These are phyloP conservation scores for Penicillium cinerascens DNA, from an alignment of 495 filamentous ascomycete genomes.

Conservation along the genomic window DNA sequence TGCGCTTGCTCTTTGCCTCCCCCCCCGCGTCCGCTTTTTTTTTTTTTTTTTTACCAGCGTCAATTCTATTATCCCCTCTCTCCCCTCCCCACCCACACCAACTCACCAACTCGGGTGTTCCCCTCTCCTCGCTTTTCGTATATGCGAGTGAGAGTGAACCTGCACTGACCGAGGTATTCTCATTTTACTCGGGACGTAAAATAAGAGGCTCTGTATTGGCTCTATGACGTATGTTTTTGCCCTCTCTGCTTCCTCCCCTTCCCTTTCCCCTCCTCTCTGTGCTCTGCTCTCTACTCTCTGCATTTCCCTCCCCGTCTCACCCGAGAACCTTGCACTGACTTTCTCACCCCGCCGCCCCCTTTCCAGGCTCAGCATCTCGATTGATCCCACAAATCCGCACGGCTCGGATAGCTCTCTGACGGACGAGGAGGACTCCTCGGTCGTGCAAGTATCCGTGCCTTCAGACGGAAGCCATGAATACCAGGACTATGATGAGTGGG, in stretches of 20 bases:
- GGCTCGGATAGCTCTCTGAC: slow-evolving; percentile 42
- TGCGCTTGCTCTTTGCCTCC: background rate
- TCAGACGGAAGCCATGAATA: slow-evolving; percentile 51
- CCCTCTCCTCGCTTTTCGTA: slow-evolving; percentile 15
- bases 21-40: background rate
- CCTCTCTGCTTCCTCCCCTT: slow-evolving; percentile 2
- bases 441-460: slow-evolving; percentile 46
- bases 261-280: slow-evolving; percentile 4
- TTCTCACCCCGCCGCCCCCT: background rate
- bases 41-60: background rate
- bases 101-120: background rate
- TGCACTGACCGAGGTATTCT: background rate
- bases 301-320: slow-evolving; percentile 1
- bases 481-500: slow-evolving; percentile 52
- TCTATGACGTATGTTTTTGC: slow-evolving; percentile 31
- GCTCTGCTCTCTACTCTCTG: background rate
- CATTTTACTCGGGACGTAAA: slow-evolving; percentile 1
- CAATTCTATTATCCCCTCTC: background rate
- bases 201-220: slow-evolving; percentile 13
- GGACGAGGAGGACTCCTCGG: slow-evolving; percentile 56
- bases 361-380: slow-evolving; percentile 49
- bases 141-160: slow-evolving; percentile 11
- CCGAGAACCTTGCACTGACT: slow-evolving; percentile 10
- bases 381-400: slow-evolving; percentile 38
- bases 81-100: slow-evolving; percentile 4